These are phyloP conservation scores for Lipomyces mesembrius DNA, from an alignment of 805 yeast genomes.

Conservation along the genomic window DNA sequence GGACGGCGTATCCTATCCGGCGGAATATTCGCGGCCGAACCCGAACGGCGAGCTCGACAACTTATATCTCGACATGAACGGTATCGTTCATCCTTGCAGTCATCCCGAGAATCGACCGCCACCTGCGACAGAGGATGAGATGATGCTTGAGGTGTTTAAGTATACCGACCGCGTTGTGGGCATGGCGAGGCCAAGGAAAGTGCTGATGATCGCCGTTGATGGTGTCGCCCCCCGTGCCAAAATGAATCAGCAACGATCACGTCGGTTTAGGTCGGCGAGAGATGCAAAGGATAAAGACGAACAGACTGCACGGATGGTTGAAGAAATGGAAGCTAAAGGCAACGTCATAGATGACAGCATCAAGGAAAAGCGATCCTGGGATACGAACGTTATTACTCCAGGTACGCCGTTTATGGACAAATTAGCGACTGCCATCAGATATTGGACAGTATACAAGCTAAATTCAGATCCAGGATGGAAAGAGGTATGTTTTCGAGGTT, in stretches of 20 bases:
- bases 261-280: slow-evolving; percentile 89
- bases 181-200: slow-evolving; percentile 94
- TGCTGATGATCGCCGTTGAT: slow-evolving; percentile 93
- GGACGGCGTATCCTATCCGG: slow-evolving; percentile 67
- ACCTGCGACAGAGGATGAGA: slow-evolving; percentile 95
- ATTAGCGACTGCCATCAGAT: slow-evolving; percentile 77
- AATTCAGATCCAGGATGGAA: slow-evolving; percentile 94
- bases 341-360: slow-evolving; percentile 76
- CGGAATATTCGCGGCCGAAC: slow-evolving; percentile 73
- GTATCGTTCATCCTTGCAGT: slow-evolving; percentile 98
- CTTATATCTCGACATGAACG: slow-evolving; percentile 95
- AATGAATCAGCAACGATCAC: slow-evolving; percentile 95
- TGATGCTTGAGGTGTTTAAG: slow-evolving; percentile 90
- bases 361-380: slow-evolving; percentile 82
- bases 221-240: slow-evolving; percentile 99
- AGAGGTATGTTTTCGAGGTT: slow-evolving; percentile 44
- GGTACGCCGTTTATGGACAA: slow-evolving; percentile 98
- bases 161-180: slow-evolving; percentile 89
- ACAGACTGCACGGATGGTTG: slow-evolving; percentile 65
- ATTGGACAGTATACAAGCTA: slow-evolving; percentile 91
- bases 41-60: slow-evolving; percentile 97
- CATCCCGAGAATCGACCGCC: slow-evolving; percentile 97
- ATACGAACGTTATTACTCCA: slow-evolving; percentile 95
- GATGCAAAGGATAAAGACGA: slow-evolving; percentile 83
- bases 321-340: slow-evolving; percentile 66